Evolutionary conservation across 805 yeast species (phyloP), one percentile per base, ranked within the genome.

Genomic region (Suhomyces vadensis): DNA sequence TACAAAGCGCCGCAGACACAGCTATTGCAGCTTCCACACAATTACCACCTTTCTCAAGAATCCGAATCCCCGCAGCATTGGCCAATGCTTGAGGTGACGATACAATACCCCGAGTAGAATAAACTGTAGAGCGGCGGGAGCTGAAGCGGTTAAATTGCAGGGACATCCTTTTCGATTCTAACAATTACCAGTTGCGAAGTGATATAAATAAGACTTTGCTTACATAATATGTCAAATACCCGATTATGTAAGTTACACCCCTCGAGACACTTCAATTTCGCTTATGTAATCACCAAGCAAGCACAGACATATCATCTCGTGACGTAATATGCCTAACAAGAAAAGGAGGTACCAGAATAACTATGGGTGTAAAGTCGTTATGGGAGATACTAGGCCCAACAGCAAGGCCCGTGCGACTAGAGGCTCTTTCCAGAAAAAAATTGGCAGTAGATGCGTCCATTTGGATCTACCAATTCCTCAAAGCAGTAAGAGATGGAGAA

Each of bases 371-470:
- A 37, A 88, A 87, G 55, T 87, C 94, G 6, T 77, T 94, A 38
- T 94, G 99, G 99, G 89, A 83, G 40, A 82, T 94, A 8, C 73
- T 92, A 2, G 95, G 89, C 5, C 95, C 97, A 0, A 79, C 92
- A 0, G 94, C 98, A 0, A 74, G 86, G 39, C 97, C 99, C 0
- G 96, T 94, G 2, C 75, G 92, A 42, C 74, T 94, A 22, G 98
- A 92, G 61, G 83, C 95, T 0, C 73, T 94, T 26, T 78, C 86
- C 17, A 82, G 90, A 46, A 85, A 84, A 59, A 73, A 77, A 42
- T 70, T 94, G 55, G 99, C 99, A 0, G 92, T 94, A 6, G 99
- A 94, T 72, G 99, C 99, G 1, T 92, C 98, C 2, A 94, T 94
- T 51, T 94, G 99, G 99, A 86, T 94, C 43, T 94, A 94, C 60